These are phyloP conservation scores for Chaetomium olivaceum DNA, from an alignment of 2,329 filamentous ascomycete species.

Conservation along the genomic window DNA sequence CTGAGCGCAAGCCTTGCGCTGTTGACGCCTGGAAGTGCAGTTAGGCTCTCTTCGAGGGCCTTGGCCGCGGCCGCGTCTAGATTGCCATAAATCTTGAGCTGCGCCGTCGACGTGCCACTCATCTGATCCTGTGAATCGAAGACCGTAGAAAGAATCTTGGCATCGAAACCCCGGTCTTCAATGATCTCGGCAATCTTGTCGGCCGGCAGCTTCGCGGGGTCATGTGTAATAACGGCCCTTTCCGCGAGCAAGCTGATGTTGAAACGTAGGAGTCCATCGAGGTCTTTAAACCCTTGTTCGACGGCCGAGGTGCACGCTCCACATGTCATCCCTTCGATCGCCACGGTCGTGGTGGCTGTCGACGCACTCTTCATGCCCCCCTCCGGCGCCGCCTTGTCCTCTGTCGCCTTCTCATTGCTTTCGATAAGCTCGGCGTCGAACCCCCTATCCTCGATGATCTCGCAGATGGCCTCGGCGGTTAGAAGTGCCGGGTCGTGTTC, in stretches of 20 bases:
- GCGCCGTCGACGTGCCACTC: constrained; percentile 60
- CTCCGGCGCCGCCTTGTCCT: constrained; percentile 37
- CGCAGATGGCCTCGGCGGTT: constrained; percentile 54
- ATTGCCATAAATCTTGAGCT: constrained; percentile 83
- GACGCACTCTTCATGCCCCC: constrained; percentile 40
- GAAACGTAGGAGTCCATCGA: constrained; percentile 81
- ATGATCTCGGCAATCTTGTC: constrained; percentile 80
- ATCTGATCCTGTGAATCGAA: constrained; percentile 57
- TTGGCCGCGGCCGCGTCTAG: constrained; percentile 70
- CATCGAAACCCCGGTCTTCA: constrained; percentile 88
- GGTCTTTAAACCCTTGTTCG: constrained; percentile 74
- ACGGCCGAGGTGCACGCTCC: constrained; percentile 93
- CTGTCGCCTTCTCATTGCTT: constrained; percentile 54
- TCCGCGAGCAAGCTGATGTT: constrained; percentile 95
- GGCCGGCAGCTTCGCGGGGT: constrained; percentile 67
- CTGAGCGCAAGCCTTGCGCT: constrained; percentile 72
- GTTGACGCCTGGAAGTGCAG: constrained; percentile 66
- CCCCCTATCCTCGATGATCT: constrained; percentile 69
- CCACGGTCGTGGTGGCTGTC: constrained; percentile 74
- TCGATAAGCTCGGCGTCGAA: constrained; percentile 81
- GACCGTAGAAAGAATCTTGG: constrained; percentile 75
- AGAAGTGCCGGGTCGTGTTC: constrained; percentile 68
- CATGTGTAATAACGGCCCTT: constrained; percentile 83
- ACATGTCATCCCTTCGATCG: constrained; percentile 96
- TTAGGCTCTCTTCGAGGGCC: constrained; percentile 68